phyloP scores from a whole-genome alignment of 257 asterid species.

The Buddleja alternifolia region DNA sequence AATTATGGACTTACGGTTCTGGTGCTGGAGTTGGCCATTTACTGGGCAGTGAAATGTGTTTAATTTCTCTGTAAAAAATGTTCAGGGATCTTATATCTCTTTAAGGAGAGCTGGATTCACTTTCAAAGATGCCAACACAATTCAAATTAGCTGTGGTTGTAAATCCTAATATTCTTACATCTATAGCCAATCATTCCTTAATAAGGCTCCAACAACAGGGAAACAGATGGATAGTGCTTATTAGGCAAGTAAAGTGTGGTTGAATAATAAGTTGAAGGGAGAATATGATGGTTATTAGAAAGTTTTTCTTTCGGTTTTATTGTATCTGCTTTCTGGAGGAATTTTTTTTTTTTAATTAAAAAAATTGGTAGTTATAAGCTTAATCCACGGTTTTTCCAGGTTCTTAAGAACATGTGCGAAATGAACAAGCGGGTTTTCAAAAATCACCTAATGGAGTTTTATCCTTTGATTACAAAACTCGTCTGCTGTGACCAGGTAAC shows the following conservation, averaged over 20 bases:
- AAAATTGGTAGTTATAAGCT: conserved; percentile 18
- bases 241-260: neutral
- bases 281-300: neutral
- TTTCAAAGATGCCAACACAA: neutral
- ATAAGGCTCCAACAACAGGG: neutral
- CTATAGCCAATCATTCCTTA: neutral
- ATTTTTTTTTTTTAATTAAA: neutral
- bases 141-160: neutral
- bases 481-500: conserved; percentile 96
- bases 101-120: neutral
- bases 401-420: conserved; percentile 79
- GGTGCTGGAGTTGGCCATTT: neutral
- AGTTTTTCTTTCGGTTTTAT: neutral
- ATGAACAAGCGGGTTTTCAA: conserved; percentile 81
- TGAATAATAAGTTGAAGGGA: neutral
- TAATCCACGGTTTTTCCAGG: conserved; percentile 59
- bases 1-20: neutral
- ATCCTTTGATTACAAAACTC: conserved; percentile 90
- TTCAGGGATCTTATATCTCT: neutral
- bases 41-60: neutral
- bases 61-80: neutral
- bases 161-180: neutral
- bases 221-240: neutral
- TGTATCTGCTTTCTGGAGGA: neutral
- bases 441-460: conserved; percentile 81